These are phyloP conservation scores for Poa pratensis DNA, from an alignment of 176 grass and related monocot genomes.

Conservation along the genomic window DNA sequence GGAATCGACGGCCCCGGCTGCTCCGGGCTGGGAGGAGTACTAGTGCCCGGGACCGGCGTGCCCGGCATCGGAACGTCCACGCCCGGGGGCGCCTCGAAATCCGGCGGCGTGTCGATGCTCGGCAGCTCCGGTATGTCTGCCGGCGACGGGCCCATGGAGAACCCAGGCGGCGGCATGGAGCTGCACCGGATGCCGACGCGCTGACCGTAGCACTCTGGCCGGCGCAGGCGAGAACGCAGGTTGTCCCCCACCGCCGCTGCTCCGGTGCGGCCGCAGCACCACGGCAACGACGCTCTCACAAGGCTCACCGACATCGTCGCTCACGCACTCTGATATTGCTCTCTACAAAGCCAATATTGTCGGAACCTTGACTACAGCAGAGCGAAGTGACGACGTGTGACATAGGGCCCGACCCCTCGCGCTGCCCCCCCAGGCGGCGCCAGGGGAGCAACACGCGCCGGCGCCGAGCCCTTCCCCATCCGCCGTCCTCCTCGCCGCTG, in stretches of 20 bases:
- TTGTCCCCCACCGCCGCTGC: background rate
- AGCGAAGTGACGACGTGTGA: background rate
- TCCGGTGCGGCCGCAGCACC: background rate
- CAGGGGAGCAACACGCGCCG: too few relatives aligned
- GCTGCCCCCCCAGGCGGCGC: too few relatives aligned
- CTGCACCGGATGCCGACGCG: conserved; percentile 23
- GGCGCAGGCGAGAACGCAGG: background rate
- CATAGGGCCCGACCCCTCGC: too few relatives aligned
- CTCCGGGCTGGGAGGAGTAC: conserved; percentile 50
- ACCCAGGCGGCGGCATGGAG: conserved; percentile 37
- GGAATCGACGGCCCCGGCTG: conserved; percentile 58
- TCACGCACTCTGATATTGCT: too few relatives aligned
- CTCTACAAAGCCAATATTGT: too few relatives aligned
- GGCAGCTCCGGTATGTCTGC: conserved; percentile 41
- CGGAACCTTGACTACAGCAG: background rate
- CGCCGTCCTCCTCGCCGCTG: too few relatives aligned
- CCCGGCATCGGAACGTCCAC: conserved; percentile 46
- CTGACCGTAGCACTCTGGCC: background rate
- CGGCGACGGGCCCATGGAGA: background rate
- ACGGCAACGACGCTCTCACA: conserved; percentile 20
- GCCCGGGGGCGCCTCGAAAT: conserved; percentile 51
- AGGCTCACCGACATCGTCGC: conserved; percentile 32
- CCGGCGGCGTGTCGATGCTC: conserved; percentile 53
- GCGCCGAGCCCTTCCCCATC: too few relatives aligned
- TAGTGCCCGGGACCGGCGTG: background rate